Conservation (phyloP, 1,284 basidiomycete genomes). For the Mycena citricolor region DNA sequence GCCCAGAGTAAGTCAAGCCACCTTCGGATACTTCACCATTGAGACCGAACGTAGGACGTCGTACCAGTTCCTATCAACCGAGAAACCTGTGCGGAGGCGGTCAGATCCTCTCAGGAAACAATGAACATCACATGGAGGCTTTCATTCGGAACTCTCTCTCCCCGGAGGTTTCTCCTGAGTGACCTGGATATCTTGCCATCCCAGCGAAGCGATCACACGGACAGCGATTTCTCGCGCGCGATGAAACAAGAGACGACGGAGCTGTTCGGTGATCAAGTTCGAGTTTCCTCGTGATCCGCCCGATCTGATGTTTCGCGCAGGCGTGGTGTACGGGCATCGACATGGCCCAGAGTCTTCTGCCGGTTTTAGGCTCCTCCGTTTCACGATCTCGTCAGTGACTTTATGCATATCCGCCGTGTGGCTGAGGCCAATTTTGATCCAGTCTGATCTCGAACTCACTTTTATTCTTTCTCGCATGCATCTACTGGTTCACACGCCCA, state of each 20-base stretch:
- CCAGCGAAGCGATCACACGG: not conserved
- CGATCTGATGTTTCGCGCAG: no score
- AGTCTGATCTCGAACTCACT: not conserved
- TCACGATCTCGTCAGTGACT: no score
- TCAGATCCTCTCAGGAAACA: not conserved
- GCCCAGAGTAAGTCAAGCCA: slow-evolving; percentile 1
- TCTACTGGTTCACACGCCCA: slow-evolving; percentile 2
- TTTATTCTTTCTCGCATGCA: slow-evolving; percentile 3
- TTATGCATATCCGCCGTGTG: no score
- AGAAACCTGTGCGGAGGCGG: not conserved
- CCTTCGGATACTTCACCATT: not conserved
- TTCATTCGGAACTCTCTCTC: not conserved
- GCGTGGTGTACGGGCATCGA: no score
- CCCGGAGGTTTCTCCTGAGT: slow-evolving; percentile 1
- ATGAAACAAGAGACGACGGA: not conserved
- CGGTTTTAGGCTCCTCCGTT: no score
- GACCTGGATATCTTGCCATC: not conserved
- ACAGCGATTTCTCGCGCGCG: not conserved
- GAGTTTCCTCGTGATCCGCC: no score
- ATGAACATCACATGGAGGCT: slow-evolving; percentile 11
- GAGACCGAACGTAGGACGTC: slow-evolving; percentile 1
- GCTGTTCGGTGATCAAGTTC: not conserved
- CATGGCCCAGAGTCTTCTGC: no score
- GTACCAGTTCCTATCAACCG: slow-evolving; percentile 4
- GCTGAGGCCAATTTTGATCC: no score